Evolutionary conservation across 2,329 filamentous ascomycete species (phyloP), one percentile per base, ranked within the genome.

Genomic region (Nemania sp.): DNA sequence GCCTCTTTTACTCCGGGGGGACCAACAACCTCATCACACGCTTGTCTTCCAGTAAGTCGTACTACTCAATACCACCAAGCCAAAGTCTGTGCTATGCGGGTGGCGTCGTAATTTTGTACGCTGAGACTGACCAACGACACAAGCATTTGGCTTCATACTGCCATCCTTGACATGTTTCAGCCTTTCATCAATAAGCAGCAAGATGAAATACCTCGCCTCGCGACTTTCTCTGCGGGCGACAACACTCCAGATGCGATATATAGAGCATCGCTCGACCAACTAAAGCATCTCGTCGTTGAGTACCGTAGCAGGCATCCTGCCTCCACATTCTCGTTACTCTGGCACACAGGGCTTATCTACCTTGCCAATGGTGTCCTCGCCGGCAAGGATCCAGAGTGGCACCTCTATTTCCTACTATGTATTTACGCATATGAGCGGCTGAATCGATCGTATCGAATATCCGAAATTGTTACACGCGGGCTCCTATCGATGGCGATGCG

Each of bases 81-180:
- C 39, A 42, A 42, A 9, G 39, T 42, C n/a, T 17, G 5, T 42
- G 5, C n/a, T 15, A n/a, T n/a, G n/a, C n/a, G n/a, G n/a, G n/a
- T n/a, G n/a, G n/a, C n/a, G n/a, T n/a, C n/a, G n/a, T n/a, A n/a
- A n/a, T n/a, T n/a, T n/a, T n/a, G n/a, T n/a, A n/a, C n/a, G n/a
- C n/a, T n/a, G n/a, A n/a, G n/a, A n/a, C n/a, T n/a, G n/a, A n/a
- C n/a, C n/a, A n/a, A n/a, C n/a, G n/a, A n/a, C n/a, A n/a, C n/a
- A 40, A 79, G 77, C 53, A 73, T 78, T n/a, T 78, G 75, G 76
- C 65, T 77, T 5, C 76, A 79, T 40, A 70, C 71, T 9, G 73
- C 70, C 11, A 68, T 79, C 15, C 71, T 79, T 3, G 72, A 75
- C 20, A 71, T 79, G 9, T 73, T 77, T 54, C 64, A 70, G 32